phyloP scores from a whole-genome alignment of 1,139 yeast species.

The Arxiozyma slooffiae region DNA sequence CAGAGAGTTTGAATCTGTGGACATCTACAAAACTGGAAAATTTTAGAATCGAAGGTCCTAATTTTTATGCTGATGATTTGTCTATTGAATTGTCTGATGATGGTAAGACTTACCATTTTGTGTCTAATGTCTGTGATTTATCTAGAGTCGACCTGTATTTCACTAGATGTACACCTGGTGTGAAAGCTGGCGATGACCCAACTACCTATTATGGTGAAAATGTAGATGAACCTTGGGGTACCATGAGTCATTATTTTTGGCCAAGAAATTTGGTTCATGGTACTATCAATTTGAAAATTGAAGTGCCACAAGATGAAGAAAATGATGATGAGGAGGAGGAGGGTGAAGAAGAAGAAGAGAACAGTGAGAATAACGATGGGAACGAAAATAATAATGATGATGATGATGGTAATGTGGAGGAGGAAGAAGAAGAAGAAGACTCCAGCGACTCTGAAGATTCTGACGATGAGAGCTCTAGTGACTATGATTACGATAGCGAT shows the following conservation, averaged over 20 bases:
- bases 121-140: conserved; percentile 57
- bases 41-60: conserved; percentile 65
- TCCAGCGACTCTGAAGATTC: conserved; percentile 1
- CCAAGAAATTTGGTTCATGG: conserved; percentile 75
- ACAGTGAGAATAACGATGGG: too few relatives aligned
- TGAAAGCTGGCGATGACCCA: conserved; percentile 86
- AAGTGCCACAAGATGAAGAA: conserved; percentile 27
- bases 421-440: conserved; percentile 10
- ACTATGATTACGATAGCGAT: conserved; percentile 4
- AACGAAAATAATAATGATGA: too few relatives aligned
- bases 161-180: conserved; percentile 61
- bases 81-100: conserved; percentile 54
- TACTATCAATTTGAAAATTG: conserved; percentile 37
- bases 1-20: conserved; percentile 44
- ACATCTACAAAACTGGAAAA: conserved; percentile 83
- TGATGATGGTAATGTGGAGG: conserved; percentile 6
- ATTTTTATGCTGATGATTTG: conserved; percentile 67
- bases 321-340: conserved; percentile 10
- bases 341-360: conserved; percentile 19
- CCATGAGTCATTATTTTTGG: conserved; percentile 95
- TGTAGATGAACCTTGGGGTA: conserved; percentile 82
- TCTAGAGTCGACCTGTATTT: conserved; percentile 64
- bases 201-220: conserved; percentile 78
- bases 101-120: conserved; percentile 45
- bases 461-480: neutral